Evolutionary conservation across 1,284 basidiomycete genomes (phyloP).

Genomic region (Sporisorium exsertum): DNA sequence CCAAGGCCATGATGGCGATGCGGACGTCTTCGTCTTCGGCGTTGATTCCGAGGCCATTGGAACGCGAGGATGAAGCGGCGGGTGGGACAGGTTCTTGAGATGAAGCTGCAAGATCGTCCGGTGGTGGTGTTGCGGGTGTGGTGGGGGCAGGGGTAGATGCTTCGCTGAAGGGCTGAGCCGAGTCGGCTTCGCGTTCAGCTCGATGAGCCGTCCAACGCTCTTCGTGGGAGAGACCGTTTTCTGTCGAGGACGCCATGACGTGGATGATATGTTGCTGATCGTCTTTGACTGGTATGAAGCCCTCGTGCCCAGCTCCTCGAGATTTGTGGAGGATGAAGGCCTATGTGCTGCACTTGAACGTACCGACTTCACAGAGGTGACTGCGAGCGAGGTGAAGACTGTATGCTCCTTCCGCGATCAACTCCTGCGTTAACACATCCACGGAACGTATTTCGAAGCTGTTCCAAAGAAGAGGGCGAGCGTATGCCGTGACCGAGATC

Average conservation of each 20-base stretch:
- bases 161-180: conserved; percentile 21
- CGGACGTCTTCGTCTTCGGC: conserved; percentile 60
- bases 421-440: background rate
- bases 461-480: background rate
- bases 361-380: background rate
- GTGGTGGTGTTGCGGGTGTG: conserved; percentile 36
- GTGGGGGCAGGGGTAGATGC: conserved; percentile 49
- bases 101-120: conserved; percentile 30
- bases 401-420: background rate
- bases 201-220: conserved; percentile 48
- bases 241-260: conserved; percentile 26
- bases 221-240: conserved; percentile 28
- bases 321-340: background rate
- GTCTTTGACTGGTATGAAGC: background rate
- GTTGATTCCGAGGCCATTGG: conserved; percentile 46
- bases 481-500: background rate
- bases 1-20: conserved; percentile 61
- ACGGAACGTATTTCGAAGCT: background rate
- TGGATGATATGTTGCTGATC: background rate
- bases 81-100: conserved; percentile 24
- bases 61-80: conserved; percentile 3
- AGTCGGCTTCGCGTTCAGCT: conserved; percentile 30
- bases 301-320: background rate
- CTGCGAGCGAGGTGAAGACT: background rate
- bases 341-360: background rate